A percentile compares a stretch with the other conserved stretches of the same genome.
phyloP scores from a whole-genome alignment of 2,329 filamentous ascomycete genomes.

The Colletotrichum lini region DNA sequence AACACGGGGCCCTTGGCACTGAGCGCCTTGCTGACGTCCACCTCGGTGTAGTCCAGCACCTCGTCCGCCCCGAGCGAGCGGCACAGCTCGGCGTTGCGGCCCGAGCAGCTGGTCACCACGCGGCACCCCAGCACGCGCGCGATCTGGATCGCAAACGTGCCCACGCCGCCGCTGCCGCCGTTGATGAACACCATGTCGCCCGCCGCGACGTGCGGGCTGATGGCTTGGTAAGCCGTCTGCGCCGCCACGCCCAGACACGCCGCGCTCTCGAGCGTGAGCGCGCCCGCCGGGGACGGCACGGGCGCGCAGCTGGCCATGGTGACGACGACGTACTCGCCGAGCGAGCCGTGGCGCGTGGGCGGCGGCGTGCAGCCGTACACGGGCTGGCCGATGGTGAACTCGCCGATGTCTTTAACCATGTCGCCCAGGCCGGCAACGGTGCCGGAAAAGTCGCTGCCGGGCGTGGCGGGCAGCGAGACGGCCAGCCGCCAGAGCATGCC shows the following conservation, averaged over 20 bases:
- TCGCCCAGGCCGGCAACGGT: slow-evolving; percentile 55
- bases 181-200: slow-evolving; percentile 65
- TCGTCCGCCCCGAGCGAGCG: slow-evolving; percentile 53
- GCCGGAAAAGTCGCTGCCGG: slow-evolving; percentile 66
- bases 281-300: slow-evolving; percentile 56
- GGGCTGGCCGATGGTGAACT: slow-evolving; percentile 55
- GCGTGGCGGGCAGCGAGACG: slow-evolving; percentile 60
- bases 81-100: slow-evolving; percentile 51
- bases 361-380: slow-evolving; percentile 59
- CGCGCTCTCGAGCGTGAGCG: slow-evolving; percentile 42
- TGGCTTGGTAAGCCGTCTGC: slow-evolving; percentile 44
- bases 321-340: slow-evolving; percentile 52
- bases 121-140: slow-evolving; percentile 51
- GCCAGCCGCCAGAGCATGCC: slow-evolving; percentile 57
- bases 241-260: slow-evolving; percentile 45
- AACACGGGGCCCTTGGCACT: slow-evolving; percentile 40
- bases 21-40: slow-evolving; percentile 41
- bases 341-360: slow-evolving; percentile 52
- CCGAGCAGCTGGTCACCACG: slow-evolving; percentile 53
- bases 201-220: slow-evolving; percentile 46
- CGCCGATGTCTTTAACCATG: slow-evolving; percentile 43
- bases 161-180: slow-evolving; percentile 53
- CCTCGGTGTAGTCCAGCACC: slow-evolving; percentile 53
- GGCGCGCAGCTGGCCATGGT: slow-evolving; percentile 49
- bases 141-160: slow-evolving; percentile 55